Percentiles rank a stretch among this genome's conserved stretches.
Evolutionary conservation across 305 asterid species (phyloP).

Genomic region (Salvia sclarea): DNA sequence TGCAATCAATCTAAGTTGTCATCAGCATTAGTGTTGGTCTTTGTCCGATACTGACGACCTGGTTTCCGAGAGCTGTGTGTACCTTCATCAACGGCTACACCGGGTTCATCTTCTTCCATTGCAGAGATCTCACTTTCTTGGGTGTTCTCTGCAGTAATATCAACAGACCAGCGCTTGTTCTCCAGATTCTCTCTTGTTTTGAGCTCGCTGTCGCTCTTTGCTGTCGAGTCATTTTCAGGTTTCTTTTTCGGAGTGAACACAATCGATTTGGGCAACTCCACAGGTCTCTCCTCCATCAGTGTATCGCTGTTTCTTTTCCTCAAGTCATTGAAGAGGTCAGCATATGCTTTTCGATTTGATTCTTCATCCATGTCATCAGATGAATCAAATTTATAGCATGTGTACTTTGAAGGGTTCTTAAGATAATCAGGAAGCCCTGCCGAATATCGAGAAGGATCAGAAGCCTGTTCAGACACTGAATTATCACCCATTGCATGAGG

Average conservation of each 20-base stretch:
- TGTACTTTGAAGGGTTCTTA: constrained; percentile 79
- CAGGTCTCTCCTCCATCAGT: constrained; percentile 31
- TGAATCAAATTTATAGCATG: constrained; percentile 59
- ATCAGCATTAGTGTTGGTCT: constrained; percentile 33
- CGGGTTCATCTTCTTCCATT: constrained; percentile 66
- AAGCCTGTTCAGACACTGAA: constrained; percentile 32
- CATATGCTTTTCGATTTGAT: constrained; percentile 60
- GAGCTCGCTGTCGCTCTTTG: constrained; percentile 33
- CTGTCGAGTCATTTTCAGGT: constrained; percentile 29
- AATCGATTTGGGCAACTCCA: constrained; percentile 45
- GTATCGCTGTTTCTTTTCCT: constrained; percentile 41
- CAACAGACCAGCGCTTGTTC: constrained; percentile 45
- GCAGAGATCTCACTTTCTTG: constrained; percentile 45
- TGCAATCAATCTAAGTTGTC: constrained; percentile 25
- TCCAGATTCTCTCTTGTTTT: constrained; percentile 29
- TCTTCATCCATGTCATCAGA: constrained; percentile 58
- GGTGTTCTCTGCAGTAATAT: constrained; percentile 46
- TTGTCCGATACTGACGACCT: constrained; percentile 59
- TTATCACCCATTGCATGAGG: constrained; percentile 18
- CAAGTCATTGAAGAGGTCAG: constrained; percentile 48
- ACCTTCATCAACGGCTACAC: constrained; percentile 27
- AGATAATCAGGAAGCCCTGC: constrained; percentile 64
- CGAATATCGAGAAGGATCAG: constrained; percentile 36
- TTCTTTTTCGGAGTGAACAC: constrained; percentile 59
- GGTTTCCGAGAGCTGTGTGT: constrained; percentile 41